Evolutionary conservation across 1,284 basidiomycete genomes (phyloP), one percentile per base, ranked within the genome.

Genomic region (Trichosporon sp.): DNA sequence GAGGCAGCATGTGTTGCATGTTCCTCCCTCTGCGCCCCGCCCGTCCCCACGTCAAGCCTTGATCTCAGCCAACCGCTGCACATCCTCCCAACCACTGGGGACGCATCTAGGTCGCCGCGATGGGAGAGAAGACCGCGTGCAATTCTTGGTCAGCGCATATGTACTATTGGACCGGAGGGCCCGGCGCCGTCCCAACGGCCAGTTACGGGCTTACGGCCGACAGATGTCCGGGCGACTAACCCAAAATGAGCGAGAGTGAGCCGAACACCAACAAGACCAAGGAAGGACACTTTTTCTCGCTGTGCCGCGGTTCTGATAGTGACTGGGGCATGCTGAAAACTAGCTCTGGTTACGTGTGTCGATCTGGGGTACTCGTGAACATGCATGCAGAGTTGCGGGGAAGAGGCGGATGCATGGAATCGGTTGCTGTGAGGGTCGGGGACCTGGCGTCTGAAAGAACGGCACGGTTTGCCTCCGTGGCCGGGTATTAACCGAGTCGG

Each of bases 401-500:
- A 11, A 59, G 54, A 14, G 12, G 11, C 4, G 12, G 31, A 31
- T 61, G 16, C 16, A 61, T 7, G 14, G 14, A 4, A 11, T 26
- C 2, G 4, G 2, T 6, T 59, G 19, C 26, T 63, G 26, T 26
- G 32, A 16, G 59, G 37, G n/a, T 63, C 59, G 31, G 31, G 31
- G 59, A 63, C 16, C 59, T 35, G 14, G 21, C 8, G 59, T 32
- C 26, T 32, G 32, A 40, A 2, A 32, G 6, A 14, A 11, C 14
- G 5, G 56, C 2, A 8, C 16, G 8, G 14, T 63, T 63, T 63
- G 59, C 59, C 32, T 35, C 59, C 59, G 59, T 6, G 21, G 32
- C 14, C 59, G 59, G 56, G 59, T 63, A 63, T 63, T 63, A 63
- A 63, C 59, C 59, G 59, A 63, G 32, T 63, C 14, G 14, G 32